A percentile compares a stretch with the other conserved stretches of the same genome.
Evolutionary conservation across 2,329 filamentous ascomycete species (phyloP).

Genomic region (Fusarium veterinarium): DNA sequence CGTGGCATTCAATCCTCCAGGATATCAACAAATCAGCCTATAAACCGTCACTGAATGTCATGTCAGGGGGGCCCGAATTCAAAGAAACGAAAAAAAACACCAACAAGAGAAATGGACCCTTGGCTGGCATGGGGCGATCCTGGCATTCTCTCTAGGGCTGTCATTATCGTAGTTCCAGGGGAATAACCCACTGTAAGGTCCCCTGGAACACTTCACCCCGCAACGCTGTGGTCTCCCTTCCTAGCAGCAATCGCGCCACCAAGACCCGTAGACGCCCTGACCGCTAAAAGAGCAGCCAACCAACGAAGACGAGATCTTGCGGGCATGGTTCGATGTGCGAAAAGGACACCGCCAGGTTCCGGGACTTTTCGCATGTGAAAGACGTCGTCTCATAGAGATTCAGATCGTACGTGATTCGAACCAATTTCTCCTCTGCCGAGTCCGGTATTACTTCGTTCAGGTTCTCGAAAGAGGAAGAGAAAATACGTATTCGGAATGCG

Average conservation of each 20-base stretch:
- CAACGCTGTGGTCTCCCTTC: slow-evolving; percentile 17
- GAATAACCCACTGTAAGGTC: slow-evolving; percentile 14
- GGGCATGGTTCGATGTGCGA: slow-evolving; percentile 36
- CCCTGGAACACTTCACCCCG: slow-evolving; percentile 36
- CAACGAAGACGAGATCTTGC: slow-evolving; percentile 11
- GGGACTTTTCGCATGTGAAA: slow-evolving; percentile 36
- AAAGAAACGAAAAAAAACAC: background rate
- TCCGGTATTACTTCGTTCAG: slow-evolving; percentile 35
- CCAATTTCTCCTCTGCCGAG: slow-evolving; percentile 26
- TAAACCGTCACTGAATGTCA: slow-evolving; percentile 26
- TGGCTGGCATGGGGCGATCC: slow-evolving; percentile 12
- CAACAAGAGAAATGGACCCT: slow-evolving; percentile 11
- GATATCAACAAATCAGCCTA: slow-evolving; percentile 32
- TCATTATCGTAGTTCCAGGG: slow-evolving; percentile 12
- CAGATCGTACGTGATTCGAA: slow-evolving; percentile 33
- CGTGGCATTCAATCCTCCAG: slow-evolving; percentile 2
- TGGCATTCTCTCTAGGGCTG: slow-evolving; percentile 18
- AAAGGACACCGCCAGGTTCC: slow-evolving; percentile 38
- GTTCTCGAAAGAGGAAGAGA: slow-evolving; percentile 1
- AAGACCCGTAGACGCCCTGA: slow-evolving; percentile 29
- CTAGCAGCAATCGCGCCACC: slow-evolving; percentile 31
- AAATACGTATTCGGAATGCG: slow-evolving; percentile 20
- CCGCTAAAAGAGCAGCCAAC: slow-evolving; percentile 33
- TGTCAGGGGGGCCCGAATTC: slow-evolving; percentile 6
- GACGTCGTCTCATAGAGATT: background rate